Percentiles rank a stretch among this genome's conserved stretches.
phyloP scores from a whole-genome alignment of 306 rosid species.

The Medicago arabica region DNA sequence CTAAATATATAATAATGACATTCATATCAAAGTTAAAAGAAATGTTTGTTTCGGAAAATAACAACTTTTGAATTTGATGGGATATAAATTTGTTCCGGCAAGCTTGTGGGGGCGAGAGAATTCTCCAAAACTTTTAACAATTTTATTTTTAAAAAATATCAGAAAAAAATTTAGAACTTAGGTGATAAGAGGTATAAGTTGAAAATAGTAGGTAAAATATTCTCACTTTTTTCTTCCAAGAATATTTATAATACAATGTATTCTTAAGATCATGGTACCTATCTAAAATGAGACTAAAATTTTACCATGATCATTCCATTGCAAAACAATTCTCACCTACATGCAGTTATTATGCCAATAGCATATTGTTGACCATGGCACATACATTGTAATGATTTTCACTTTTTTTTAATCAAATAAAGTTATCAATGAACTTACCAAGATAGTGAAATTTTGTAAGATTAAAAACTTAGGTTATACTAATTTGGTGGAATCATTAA shows the following conservation, averaged over 20 bases:
- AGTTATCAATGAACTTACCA: background rate
- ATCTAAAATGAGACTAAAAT: conserved; percentile 15
- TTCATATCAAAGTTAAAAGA: too few species aligned
- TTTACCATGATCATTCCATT: conserved; percentile 25
- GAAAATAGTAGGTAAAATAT: too few species aligned
- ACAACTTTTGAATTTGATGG: too few species aligned
- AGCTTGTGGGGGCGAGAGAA: too few species aligned
- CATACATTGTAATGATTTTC: conserved; percentile 20
- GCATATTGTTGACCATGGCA: conserved; percentile 36
- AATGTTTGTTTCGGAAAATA: too few species aligned
- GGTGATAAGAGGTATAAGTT: too few species aligned
- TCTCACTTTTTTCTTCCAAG: background rate
- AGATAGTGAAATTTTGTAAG: background rate
- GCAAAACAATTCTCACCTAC: conserved; percentile 16
- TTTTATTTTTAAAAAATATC: too few species aligned
- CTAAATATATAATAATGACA: too few species aligned
- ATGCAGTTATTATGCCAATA: conserved; percentile 29
- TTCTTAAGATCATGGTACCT: background rate
- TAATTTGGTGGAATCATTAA: conserved; percentile 5
- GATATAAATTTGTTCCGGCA: too few species aligned
- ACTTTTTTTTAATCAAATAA: conserved; percentile 3
- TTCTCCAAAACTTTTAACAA: too few species aligned
- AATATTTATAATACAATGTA: too few species aligned
- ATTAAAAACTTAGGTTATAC: background rate
- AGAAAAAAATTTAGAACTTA: too few species aligned